Evolutionary conservation across 2,329 filamentous ascomycete species (phyloP), one percentile per base, ranked within the genome.

Genomic region (Pseudocercospora vitis): DNA sequence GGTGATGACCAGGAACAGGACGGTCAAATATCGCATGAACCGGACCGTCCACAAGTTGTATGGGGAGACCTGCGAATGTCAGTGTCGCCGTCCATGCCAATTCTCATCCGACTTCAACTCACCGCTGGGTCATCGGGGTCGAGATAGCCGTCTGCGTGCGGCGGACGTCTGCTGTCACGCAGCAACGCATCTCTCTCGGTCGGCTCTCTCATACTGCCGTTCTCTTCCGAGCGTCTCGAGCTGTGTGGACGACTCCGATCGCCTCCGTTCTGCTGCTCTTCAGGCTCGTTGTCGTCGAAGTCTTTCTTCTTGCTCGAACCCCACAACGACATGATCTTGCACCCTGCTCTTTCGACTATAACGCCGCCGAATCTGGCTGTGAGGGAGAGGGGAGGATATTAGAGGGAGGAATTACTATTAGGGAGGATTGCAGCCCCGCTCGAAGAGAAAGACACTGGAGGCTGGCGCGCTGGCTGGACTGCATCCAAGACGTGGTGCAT

Each of bases 11-110:
- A 92, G 78, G 67, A 96, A 88, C 31, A 89, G 64, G 51, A 95
- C 78, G 4, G 90, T 92, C 56, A 94, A 71, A 67, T 85, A 89
- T 68, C 91, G 84, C 50, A 94, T 78, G 42, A 88, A 82, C 14
- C 94, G 86, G 46, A 99, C 88, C 55, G 84, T 89, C 87, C 91
- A 96, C 31, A 97, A 82, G 65, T 99, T 99, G 75, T 96, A 96
- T 0, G 94, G 94, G 2, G 90, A 89, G 19, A 89, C 85, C 78
- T 75, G 3, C 6, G 9, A 16, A 9, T 37, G 18, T 69, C 55
- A 71, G 65, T 55, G 33, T 16, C 8, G 19, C 42, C 19, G 21
- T 16, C 21, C 16, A 5, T n/a, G 14, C 14, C 6, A 16, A 8
- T 14, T 16, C 3, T 31, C 4, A 31, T 49, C n/a, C 9, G 11